Conservation (phyloP, 2,329 filamentous ascomycete species). For the Allantophomopsis cytisporea region DNA sequence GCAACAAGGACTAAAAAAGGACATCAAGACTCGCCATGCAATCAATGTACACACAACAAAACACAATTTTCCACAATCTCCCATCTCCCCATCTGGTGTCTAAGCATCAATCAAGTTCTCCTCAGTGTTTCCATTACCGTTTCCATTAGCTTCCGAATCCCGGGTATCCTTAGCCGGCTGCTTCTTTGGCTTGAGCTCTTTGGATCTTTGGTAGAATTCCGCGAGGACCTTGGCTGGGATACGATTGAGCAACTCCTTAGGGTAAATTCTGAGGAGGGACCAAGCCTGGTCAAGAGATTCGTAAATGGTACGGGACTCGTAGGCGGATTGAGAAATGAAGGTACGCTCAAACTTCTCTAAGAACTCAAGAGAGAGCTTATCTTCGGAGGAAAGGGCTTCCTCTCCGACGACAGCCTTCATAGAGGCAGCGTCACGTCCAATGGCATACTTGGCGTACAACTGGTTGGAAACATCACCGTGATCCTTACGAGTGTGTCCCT, state of each 20-base stretch:
- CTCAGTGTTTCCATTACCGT: slow-evolving; percentile 21
- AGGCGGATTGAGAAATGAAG: slow-evolving; percentile 84
- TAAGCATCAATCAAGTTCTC: slow-evolving; percentile 46
- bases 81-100: too few species aligned
- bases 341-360: slow-evolving; percentile 95
- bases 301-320: slow-evolving; percentile 82
- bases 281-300: slow-evolving; percentile 94
- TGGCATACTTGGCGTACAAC: slow-evolving; percentile 98
- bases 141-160: slow-evolving; percentile 18
- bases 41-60: too few species aligned
- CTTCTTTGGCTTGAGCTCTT: slow-evolving; percentile 50
- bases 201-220: slow-evolving; percentile 65
- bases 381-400: slow-evolving; percentile 87
- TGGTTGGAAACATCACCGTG: slow-evolving; percentile 99
- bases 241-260: slow-evolving; percentile 95
- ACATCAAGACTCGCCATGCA: too few species aligned
- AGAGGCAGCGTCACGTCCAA: slow-evolving; percentile 91
- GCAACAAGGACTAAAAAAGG: too few species aligned
- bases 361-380: slow-evolving; percentile 96
- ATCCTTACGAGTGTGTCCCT: slow-evolving; percentile 91
- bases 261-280: slow-evolving; percentile 93
- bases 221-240: slow-evolving; percentile 73
- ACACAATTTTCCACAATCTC: too few species aligned
- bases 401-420: slow-evolving; percentile 99
- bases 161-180: slow-evolving; percentile 28